Base-by-base conservation (phyloP, 2,329 filamentous ascomycete species). In the Talaromyces marneffei region DNA sequence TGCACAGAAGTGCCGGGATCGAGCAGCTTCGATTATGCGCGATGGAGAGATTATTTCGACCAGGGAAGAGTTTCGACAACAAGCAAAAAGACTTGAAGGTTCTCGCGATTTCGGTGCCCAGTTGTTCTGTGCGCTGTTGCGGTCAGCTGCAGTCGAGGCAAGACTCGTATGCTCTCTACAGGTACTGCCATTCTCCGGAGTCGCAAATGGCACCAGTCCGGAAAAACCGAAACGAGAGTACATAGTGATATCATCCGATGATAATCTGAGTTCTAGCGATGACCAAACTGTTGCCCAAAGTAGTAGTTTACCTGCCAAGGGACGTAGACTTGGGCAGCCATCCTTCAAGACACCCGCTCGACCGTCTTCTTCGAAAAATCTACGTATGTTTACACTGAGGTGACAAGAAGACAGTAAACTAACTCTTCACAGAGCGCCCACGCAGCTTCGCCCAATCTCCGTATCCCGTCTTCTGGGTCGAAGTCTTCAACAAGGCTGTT, bases 401-500 rank as follows among this genome's bases (percentile, higher is more conserved):
- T 60, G 3, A 59, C 63, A 2, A 20, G 25, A n/a, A 16, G n/a
- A 9, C 5, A 52, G 4, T 40, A 4, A 14, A 44, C 35, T 64
- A 40, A 56, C 10, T 20, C 65, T 59, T 69, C 67, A 61, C 59
- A 56, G 61, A 59, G 42, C 35, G 23, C 62, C 61, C 55, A 39
- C 55, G 56, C n/a, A 48, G 18, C 16, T 62, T 59, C 39, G 10
- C 27, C 3, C 31, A 23, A 69, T 92, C 91, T 0, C 75, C 84
- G 0, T 90, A 88, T 68, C 94, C 94, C 0, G 82, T 97, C 2
- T 97, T 92, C 71, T 99, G 94, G 94, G 88, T 97, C 0, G 94
- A 99, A 76, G 87, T 91, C 3, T 90, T 96, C 65, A 92, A 97
- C 65, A 80, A 86, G 58, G 89, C 89, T 0, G 85, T 91, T 65